Conservation (phyloP, 2,329 filamentous ascomycete genomes). For the Aspergillus proliferans region DNA sequence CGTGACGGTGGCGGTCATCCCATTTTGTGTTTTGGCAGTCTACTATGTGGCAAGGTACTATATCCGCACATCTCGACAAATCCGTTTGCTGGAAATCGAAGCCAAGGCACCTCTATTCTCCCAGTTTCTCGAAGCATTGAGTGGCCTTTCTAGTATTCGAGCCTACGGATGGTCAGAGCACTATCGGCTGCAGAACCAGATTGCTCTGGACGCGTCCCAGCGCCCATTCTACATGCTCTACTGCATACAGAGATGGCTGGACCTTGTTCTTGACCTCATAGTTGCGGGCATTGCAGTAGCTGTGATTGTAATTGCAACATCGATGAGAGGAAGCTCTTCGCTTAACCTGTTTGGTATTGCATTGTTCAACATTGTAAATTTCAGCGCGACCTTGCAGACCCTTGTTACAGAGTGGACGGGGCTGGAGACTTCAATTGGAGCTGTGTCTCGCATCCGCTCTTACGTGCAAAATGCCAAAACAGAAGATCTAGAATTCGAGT, state of each 20-base stretch:
- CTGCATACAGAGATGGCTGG: conserved; percentile 54
- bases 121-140: conserved; percentile 52
- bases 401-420: conserved; percentile 52
- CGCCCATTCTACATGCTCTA: conserved; percentile 53
- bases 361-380: conserved; percentile 49
- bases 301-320: conserved; percentile 46
- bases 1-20: conserved; percentile 44
- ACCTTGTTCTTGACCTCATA: conserved; percentile 45
- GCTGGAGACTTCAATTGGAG: conserved; percentile 54
- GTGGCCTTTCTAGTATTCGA: conserved; percentile 51
- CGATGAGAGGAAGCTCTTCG: conserved; percentile 37
- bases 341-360: conserved; percentile 49
- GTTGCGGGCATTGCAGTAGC: conserved; percentile 45
- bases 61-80: conserved; percentile 54
- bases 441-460: conserved; percentile 50
- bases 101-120: conserved; percentile 55
- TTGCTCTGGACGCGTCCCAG: conserved; percentile 50
- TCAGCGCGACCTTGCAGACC: conserved; percentile 47
- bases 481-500: conserved; percentile 41
- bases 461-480: conserved; percentile 42
- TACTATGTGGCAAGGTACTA: conserved; percentile 54
- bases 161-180: conserved; percentile 51
- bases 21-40: conserved; percentile 41
- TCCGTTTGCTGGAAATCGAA: conserved; percentile 57
- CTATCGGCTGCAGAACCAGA: conserved; percentile 41